Evolutionary conservation across 2,329 filamentous ascomycete species (phyloP), one percentile per base, ranked within the genome.

Genomic region (Claviceps maximensis): DNA sequence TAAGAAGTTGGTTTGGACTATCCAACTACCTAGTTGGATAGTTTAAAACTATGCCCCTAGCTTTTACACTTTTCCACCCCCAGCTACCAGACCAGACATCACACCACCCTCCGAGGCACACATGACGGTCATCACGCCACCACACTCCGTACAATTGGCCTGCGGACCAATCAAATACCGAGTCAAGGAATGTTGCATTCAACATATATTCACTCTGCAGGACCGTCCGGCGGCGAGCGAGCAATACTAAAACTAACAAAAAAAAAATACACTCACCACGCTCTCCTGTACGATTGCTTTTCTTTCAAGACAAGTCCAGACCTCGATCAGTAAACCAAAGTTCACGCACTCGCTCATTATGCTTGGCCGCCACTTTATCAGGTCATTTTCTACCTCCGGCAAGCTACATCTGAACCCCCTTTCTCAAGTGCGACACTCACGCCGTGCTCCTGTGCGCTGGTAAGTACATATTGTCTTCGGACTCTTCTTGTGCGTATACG

Each of bases 321-420:
- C 5, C n/a, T 38, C 47, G 7, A 49, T 9, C 8, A 40, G 1
- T 21, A 2, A 21, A 21, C 40, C 40, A 40, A 41, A 10, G 17
- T 27, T 38, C 12, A 40, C 7, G 17, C 25, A 17, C 15, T 25
- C 47, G 23, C 21, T 27, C 47, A 49, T 21, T 2, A 50, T 50
- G 48, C 48, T 41, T 8, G 36, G 38, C 25, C 33, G 17, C 21
- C 33, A 42, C 44, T 45, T 21, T 25, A 12, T 61, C 1, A 60
- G 65, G 53, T 55, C 57, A 47, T 67, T 69, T 59, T 67, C 67
- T 46, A 65, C 66, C 25, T 62, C 66, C 25, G 64, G 65, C 38
- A 65, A 60, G 47, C 63, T 67, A 44, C 63, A 68, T 52, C 65
- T 64, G 29, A 63, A 58, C 57, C 62, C 65, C 58, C 61, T 68